Evolutionary conservation across 192 early-diverging fungal genomes (phyloP).

Genomic region (Dissophora globulifera): DNA sequence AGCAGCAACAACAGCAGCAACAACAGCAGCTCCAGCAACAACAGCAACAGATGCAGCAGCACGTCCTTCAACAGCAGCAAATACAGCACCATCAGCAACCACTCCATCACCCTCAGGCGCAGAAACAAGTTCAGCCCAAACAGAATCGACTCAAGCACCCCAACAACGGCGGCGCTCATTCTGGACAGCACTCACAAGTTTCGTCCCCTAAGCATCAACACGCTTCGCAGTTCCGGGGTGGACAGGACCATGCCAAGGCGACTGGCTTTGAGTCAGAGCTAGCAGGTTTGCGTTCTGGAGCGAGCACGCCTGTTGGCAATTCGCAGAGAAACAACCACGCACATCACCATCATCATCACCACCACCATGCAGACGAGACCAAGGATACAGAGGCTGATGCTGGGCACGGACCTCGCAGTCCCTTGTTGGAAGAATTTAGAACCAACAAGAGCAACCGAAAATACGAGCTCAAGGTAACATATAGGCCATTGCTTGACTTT

Average conservation of each 20-base stretch:
- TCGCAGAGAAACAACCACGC: not conserved
- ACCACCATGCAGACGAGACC: constrained; percentile 7
- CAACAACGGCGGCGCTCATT: not conserved
- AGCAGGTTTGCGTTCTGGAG: not conserved
- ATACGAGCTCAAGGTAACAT: constrained; percentile 86
- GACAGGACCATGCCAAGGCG: constrained; percentile 10
- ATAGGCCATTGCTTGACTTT: too few relatives aligned
- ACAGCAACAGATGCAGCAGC: constrained; percentile 23
- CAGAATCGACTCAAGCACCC: constrained; percentile 4
- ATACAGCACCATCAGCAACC: constrained; percentile 13
- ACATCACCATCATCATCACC: too few relatives aligned
- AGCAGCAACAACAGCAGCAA: constrained; percentile 12
- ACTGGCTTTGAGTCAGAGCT: constrained; percentile 17
- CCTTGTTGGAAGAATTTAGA: constrained; percentile 94
- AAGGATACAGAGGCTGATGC: constrained; percentile 53
- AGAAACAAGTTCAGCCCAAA: constrained; percentile 8
- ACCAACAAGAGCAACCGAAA: constrained; percentile 94
- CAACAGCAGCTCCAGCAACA: constrained; percentile 18
- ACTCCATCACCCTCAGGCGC: constrained; percentile 4
- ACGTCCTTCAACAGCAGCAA: constrained; percentile 6
- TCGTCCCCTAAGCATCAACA: constrained; percentile 31
- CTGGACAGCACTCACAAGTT: constrained; percentile 4
- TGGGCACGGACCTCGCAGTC: constrained; percentile 76
- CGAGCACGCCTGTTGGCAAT: not conserved
- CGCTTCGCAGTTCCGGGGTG: constrained; percentile 2